Conservation (phyloP, 2,329 filamentous ascomycete genomes). For the Fusarium sp. region DNA sequence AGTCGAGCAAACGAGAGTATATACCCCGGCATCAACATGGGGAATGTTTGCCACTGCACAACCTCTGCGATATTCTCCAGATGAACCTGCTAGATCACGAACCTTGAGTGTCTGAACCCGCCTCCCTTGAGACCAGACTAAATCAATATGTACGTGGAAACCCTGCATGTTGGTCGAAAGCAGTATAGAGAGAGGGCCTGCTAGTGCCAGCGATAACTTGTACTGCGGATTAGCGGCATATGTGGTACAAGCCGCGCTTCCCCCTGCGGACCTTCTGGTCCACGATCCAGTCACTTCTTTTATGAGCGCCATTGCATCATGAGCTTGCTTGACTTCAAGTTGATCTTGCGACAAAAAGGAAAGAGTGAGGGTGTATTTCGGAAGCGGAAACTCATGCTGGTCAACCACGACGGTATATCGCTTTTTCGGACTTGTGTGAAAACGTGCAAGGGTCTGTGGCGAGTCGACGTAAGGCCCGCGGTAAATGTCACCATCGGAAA, state of each 20-base stretch:
- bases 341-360: slow-evolving; percentile 79
- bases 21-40: slow-evolving; percentile 75
- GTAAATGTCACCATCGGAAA: slow-evolving; percentile 77
- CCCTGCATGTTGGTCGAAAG: slow-evolving; percentile 75
- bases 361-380: slow-evolving; percentile 85
- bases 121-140: slow-evolving; percentile 81
- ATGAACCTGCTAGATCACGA: slow-evolving; percentile 83
- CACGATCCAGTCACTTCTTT: slow-evolving; percentile 74
- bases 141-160: slow-evolving; percentile 83
- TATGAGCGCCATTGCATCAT: slow-evolving; percentile 67
- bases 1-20: slow-evolving; percentile 91
- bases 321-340: slow-evolving; percentile 71
- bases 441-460: slow-evolving; percentile 86
- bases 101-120: slow-evolving; percentile 76
- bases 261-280: slow-evolving; percentile 84
- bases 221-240: slow-evolving; percentile 94
- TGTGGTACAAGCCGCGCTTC: slow-evolving; percentile 79
- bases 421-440: slow-evolving; percentile 58
- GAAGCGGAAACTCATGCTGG: slow-evolving; percentile 80
- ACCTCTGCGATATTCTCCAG: slow-evolving; percentile 87
- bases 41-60: slow-evolving; percentile 76
- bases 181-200: slow-evolving; percentile 76
- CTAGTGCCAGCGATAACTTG: slow-evolving; percentile 67
- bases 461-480: slow-evolving; percentile 92
- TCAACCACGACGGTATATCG: slow-evolving; percentile 74